A percentile compares a stretch with the other conserved stretches of the same genome.
These are phyloP conservation scores for Calonectria hongkongensis DNA, from an alignment of 2,329 filamentous ascomycete species.

Conservation along the genomic window DNA sequence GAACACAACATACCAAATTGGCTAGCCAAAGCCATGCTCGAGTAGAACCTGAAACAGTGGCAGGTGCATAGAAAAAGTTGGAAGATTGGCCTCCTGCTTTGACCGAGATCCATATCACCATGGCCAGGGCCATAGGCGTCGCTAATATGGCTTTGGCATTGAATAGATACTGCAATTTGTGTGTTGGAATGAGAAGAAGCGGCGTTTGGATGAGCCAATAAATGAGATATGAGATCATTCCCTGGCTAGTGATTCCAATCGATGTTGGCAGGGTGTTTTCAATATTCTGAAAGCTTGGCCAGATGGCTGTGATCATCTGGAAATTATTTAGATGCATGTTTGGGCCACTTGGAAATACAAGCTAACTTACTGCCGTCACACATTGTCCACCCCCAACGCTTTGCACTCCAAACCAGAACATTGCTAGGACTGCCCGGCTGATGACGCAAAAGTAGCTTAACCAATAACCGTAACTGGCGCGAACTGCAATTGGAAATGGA, in stretches of 20 bases:
- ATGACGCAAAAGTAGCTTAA: conserved; percentile 57
- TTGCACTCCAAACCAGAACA: conserved; percentile 58
- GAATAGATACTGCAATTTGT: conserved; percentile 61
- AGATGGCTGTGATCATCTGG: conserved; percentile 62
- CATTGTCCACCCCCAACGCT: conserved; percentile 57
- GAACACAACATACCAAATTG: conserved; percentile 53
- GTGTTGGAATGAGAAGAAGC: conserved; percentile 62
- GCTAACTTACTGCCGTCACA: conserved; percentile 6
- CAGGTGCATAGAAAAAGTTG: conserved; percentile 47
- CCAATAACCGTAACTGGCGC: conserved; percentile 57
- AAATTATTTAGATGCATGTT: neutral
- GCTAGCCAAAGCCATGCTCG: conserved; percentile 65
- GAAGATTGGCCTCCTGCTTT: conserved; percentile 41
- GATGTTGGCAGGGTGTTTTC: conserved; percentile 62
- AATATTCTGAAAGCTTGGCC: conserved; percentile 61
- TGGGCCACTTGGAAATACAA: rapidly evolving
- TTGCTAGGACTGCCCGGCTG: conserved; percentile 56
- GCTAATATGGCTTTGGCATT: conserved; percentile 56
- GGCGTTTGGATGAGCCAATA: conserved; percentile 68
- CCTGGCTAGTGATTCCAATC: conserved; percentile 59
- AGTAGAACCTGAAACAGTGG: conserved; percentile 62
- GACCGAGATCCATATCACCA: conserved; percentile 56
- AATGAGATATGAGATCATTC: conserved; percentile 65
- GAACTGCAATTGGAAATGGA: conserved; percentile 57
- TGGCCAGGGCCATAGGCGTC: conserved; percentile 45